Percentiles rank a stretch among this genome's conserved stretches.
Evolutionary conservation across 208 protist species (phyloP).

Genomic region (Leishmania arabica): DNA sequence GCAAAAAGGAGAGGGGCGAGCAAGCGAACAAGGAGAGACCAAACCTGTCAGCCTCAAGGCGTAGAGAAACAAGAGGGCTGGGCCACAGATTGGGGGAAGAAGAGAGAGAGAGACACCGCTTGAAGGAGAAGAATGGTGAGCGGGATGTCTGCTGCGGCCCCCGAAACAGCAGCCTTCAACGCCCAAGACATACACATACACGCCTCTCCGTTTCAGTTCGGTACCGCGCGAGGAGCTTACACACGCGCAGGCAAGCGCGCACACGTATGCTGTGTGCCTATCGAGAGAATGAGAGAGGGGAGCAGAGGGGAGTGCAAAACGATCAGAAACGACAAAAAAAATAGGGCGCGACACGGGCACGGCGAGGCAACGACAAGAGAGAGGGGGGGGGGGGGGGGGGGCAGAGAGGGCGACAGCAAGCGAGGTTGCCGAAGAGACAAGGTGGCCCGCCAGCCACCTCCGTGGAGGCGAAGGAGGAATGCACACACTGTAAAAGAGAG

Average conservation of each 20-base stretch:
- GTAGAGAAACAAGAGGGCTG: too few relatives aligned
- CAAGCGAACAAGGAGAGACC: neutral
- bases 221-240: neutral
- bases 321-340: neutral
- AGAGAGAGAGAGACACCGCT: neutral
- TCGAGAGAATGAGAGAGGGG: neutral
- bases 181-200: neutral
- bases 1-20: neutral
- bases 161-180: neutral
- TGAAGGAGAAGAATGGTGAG: neutral
- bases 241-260: neutral
- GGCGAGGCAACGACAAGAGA: neutral
- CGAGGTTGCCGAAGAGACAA: too few relatives aligned
- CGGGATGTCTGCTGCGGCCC: neutral
- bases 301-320: neutral
- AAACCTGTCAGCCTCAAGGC: too few relatives aligned
- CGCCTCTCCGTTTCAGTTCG: neutral
- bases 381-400: too few relatives aligned
- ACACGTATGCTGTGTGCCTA: neutral
- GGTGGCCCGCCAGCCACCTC: too few relatives aligned
- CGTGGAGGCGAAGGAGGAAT: neutral
- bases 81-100: too few relatives aligned
- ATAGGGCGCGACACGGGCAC: neutral
- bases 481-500: neutral
- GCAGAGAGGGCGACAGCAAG: neutral